Evolutionary conservation across 345 rosid genomes (phyloP).

Genomic region (Balakata baccata): DNA sequence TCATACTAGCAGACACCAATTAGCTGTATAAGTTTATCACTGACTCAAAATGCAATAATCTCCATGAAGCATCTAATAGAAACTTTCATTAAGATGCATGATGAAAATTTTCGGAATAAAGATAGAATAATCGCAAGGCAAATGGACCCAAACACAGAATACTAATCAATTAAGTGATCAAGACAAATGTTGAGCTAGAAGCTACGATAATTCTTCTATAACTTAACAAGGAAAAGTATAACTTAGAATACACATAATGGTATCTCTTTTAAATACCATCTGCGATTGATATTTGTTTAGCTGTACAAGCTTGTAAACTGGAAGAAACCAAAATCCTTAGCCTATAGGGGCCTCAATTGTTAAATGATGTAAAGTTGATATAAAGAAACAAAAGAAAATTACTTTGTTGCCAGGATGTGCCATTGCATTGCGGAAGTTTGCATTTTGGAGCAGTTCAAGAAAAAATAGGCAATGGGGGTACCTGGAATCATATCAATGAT

Average conservation of each 20-base stretch:
- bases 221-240: not conserved
- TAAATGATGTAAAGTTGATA: not conserved
- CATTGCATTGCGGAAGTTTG: conserved; percentile 89
- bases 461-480: conserved; percentile 94
- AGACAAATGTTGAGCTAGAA: not conserved
- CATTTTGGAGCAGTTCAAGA: conserved; percentile 93
- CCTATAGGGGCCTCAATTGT: not conserved
- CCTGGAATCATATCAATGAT: conserved; percentile 49
- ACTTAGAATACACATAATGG: not conserved
- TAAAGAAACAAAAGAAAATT: conserved; percentile 7
- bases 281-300: not conserved
- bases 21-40: not conserved
- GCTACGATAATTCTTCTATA: not conserved
- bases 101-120: not conserved
- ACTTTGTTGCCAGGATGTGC: conserved; percentile 99
- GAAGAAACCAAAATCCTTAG: not conserved
- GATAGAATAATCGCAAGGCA: not conserved
- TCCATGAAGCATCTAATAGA: not conserved
- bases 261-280: not conserved
- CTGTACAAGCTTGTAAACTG: not conserved
- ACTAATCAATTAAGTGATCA: conserved; percentile 6
- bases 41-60: not conserved
- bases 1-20: not conserved
- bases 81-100: not conserved
- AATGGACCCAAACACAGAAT: not conserved